These are phyloP conservation scores for Hanseniaspora thailandica DNA, from an alignment of 805 yeast species.

Conservation along the genomic window DNA sequence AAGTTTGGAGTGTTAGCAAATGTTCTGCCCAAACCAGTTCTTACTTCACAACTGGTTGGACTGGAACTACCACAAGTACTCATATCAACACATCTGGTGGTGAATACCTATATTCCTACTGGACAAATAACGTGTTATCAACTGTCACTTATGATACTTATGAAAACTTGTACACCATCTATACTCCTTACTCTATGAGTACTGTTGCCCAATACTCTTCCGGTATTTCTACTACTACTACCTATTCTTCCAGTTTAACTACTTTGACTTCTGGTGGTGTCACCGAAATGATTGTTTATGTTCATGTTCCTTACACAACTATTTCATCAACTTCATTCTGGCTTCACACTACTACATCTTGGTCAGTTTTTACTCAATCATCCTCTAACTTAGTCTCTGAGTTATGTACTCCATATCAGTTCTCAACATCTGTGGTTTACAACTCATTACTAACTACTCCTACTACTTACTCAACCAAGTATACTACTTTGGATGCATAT, in stretches of 20 bases:
- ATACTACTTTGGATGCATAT: background rate
- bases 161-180: slow-evolving; percentile 4
- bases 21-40: slow-evolving; percentile 1
- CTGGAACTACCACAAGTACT: slow-evolving; percentile 14
- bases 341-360: slow-evolving; percentile 2
- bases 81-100: slow-evolving; percentile 1
- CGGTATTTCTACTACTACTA: background rate
- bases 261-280: slow-evolving; percentile 12
- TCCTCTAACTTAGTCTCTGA: background rate
- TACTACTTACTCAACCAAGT: slow-evolving; percentile 3
- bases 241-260: slow-evolving; percentile 4
- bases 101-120: background rate
- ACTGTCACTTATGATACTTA: background rate
- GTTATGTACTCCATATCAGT: slow-evolving; percentile 3
- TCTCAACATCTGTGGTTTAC: background rate
- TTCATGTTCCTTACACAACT: slow-evolving; percentile 10
- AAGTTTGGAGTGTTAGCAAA: slow-evolving; percentile 12
- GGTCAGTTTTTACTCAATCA: background rate
- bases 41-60: slow-evolving; percentile 16
- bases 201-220: background rate
- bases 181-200: slow-evolving; percentile 13
- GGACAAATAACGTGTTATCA: background rate
- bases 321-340: slow-evolving; percentile 5
- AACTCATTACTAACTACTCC: slow-evolving; percentile 1
- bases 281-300: slow-evolving; percentile 14